phyloP scores from a whole-genome alignment of 345 rosid genomes.

The Citrus trifoliata region DNA sequence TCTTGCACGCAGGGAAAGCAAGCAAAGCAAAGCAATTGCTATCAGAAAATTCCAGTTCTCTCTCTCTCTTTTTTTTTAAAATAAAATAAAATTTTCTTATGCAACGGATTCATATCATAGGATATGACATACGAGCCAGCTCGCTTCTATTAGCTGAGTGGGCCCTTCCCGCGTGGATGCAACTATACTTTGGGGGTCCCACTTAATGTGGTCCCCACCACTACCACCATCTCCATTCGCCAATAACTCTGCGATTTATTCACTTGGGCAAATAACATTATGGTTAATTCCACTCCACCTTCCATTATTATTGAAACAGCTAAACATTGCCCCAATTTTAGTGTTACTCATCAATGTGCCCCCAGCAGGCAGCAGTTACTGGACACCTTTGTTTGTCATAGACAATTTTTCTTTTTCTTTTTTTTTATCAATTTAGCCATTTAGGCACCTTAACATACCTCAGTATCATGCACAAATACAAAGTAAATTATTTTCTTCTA shows the following conservation, averaged over 20 bases:
- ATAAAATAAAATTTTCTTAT: no score
- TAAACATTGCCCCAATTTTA: neutral
- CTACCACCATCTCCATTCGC: conserved; percentile 5
- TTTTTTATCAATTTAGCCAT: no score
- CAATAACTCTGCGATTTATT: conserved; percentile 10
- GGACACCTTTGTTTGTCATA: neutral
- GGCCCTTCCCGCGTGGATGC: conserved; percentile 48
- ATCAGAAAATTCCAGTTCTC: conserved; percentile 15
- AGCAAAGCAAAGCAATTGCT: neutral
- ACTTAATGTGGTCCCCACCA: conserved; percentile 16
- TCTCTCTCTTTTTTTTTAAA: neutral
- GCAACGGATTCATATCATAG: conserved; percentile 5
- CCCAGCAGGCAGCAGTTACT: neutral
- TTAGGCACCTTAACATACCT: neutral
- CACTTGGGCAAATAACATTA: no score
- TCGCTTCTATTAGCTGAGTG: conserved; percentile 15
- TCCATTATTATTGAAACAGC: neutral
- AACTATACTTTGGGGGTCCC: conserved; percentile 44
- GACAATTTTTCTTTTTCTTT: neutral
- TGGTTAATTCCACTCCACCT: neutral
- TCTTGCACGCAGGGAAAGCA: conserved; percentile 38
- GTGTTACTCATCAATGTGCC: neutral
- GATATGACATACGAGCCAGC: neutral
- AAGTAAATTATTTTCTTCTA: no score
- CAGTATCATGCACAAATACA: neutral